phyloP scores from a whole-genome alignment of 306 rosid genomes.

The Cicer arietinum region DNA sequence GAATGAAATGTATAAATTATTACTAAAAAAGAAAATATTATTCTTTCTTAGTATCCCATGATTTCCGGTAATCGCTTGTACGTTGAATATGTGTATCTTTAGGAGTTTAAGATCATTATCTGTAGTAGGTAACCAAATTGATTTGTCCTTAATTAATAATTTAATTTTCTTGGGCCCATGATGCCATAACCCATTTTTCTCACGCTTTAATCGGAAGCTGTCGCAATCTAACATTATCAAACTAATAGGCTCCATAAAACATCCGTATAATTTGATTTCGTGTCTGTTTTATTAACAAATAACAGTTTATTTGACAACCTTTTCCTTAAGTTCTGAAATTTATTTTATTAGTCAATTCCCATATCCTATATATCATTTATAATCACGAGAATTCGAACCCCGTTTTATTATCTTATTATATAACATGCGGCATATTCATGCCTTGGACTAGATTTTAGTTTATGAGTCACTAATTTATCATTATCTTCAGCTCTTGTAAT shows the following conservation, averaged over 20 bases:
- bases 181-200: too few species aligned
- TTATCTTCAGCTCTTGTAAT: too few species aligned
- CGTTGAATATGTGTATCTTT: too few species aligned
- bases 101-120: too few species aligned
- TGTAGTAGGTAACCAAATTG: too few species aligned
- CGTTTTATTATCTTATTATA: not conserved
- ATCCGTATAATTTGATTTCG: slow-evolving; percentile 35
- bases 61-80: too few species aligned
- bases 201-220: not conserved
- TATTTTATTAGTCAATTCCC: not conserved
- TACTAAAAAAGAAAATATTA: too few species aligned
- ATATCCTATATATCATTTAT: not conserved
- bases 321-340: not conserved
- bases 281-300: slow-evolving; percentile 20
- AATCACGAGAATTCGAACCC: not conserved
- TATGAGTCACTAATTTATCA: too few species aligned
- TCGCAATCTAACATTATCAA: slow-evolving; percentile 15
- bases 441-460: not conserved
- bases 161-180: too few species aligned
- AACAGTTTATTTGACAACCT: not conserved
- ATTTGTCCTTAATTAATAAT: too few species aligned
- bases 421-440: not conserved
- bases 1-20: too few species aligned
- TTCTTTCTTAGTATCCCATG: too few species aligned
- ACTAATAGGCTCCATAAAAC: not conserved